Percentiles rank a stretch among this genome's conserved stretches.
Conservation (phyloP, 345 rosid genomes). For the Euclidium syriacum region DNA sequence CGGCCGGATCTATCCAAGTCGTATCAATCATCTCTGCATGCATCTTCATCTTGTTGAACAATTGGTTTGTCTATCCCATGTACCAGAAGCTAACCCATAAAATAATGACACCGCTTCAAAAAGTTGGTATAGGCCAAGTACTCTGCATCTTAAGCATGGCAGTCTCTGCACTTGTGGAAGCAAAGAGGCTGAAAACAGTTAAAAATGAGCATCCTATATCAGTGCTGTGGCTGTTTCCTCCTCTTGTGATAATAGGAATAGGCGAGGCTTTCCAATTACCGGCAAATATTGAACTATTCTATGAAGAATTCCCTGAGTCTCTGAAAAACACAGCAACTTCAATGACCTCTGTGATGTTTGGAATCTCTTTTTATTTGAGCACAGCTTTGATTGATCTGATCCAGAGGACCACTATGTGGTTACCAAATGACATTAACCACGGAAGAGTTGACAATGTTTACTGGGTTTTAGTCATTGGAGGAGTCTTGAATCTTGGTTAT, state of each 20-base stretch:
- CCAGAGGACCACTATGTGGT: constrained; percentile 38
- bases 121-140: constrained; percentile 45
- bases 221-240: constrained; percentile 50
- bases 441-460: constrained; percentile 48
- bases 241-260: constrained; percentile 38
- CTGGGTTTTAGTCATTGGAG: constrained; percentile 33
- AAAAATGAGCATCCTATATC: constrained; percentile 30
- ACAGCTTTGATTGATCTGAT: constrained; percentile 35
- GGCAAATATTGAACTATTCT: constrained; percentile 40
- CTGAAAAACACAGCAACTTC: constrained; percentile 43
- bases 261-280: constrained; percentile 51
- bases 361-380: constrained; percentile 37
- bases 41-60: constrained; percentile 28
- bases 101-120: constrained; percentile 32
- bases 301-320: constrained; percentile 42
- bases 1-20: constrained; percentile 43
- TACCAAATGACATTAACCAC: constrained; percentile 40
- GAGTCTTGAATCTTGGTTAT: constrained; percentile 37
- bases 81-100: constrained; percentile 33
- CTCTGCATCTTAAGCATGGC: constrained; percentile 29
- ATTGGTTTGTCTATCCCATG: constrained; percentile 26
- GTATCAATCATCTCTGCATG: constrained; percentile 18
- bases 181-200: constrained; percentile 35
- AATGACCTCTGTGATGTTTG: constrained; percentile 36
- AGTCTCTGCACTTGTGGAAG: constrained; percentile 36